Evolutionary conservation across 176 grass and related monocot species (phyloP).

Genomic region (Thalia dealbata): DNA sequence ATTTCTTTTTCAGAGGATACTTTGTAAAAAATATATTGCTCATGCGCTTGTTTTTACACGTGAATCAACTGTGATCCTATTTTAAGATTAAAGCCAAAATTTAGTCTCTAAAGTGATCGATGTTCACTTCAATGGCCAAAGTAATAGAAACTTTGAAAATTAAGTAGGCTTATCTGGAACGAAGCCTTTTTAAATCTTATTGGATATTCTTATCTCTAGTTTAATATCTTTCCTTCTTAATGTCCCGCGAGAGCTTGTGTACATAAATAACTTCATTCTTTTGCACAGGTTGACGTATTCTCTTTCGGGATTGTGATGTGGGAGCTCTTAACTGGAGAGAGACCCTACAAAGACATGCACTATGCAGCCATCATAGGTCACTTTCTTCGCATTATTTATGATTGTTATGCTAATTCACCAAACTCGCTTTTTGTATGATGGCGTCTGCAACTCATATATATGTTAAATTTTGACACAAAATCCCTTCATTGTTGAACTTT

Average conservation of each 20-base stretch:
- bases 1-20: too few relatives aligned
- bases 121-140: too few relatives aligned
- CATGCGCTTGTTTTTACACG: too few relatives aligned
- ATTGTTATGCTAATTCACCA: background rate
- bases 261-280: background rate
- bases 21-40: too few relatives aligned
- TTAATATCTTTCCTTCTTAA: slow-evolving; percentile 1
- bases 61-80: too few relatives aligned
- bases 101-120: too few relatives aligned
- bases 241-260: background rate
- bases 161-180: too few relatives aligned
- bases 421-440: too few relatives aligned
- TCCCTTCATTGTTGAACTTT: too few relatives aligned
- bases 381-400: background rate
- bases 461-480: background rate
- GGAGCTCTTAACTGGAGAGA: slow-evolving; percentile 93
- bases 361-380: slow-evolving; percentile 93
- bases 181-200: background rate
- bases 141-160: too few relatives aligned
- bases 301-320: slow-evolving; percentile 98
- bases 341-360: slow-evolving; percentile 90
- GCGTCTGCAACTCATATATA: background rate
- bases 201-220: background rate
- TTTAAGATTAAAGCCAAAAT: too few relatives aligned
- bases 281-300: slow-evolving; percentile 74